Percentiles rank a stretch among this genome's conserved stretches.
Conservation (phyloP, 345 rosid species). For the Pugionium dolabratum region DNA sequence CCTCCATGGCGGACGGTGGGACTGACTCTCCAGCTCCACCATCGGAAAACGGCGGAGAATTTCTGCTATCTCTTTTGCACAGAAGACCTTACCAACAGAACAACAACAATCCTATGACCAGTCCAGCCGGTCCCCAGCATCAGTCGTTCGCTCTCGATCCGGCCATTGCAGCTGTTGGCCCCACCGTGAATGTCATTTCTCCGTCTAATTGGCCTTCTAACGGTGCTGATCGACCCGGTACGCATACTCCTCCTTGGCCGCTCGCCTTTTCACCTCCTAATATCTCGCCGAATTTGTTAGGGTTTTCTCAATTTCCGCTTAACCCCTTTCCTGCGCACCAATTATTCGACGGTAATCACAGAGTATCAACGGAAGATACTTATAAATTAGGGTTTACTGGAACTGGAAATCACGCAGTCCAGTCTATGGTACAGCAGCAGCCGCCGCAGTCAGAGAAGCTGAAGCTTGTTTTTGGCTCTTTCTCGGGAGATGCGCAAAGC, state of each 20-base stretch:
- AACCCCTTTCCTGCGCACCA: slow-evolving; percentile 39
- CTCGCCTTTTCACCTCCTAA: slow-evolving; percentile 45
- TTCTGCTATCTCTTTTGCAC: slow-evolving; percentile 72
- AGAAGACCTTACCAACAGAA: slow-evolving; percentile 44
- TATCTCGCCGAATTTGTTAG: slow-evolving; percentile 48
- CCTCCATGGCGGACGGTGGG: slow-evolving; percentile 60
- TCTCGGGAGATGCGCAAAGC: slow-evolving; percentile 48
- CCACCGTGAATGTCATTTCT: slow-evolving; percentile 41
- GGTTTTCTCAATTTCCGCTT: slow-evolving; percentile 52
- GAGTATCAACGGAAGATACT: slow-evolving; percentile 46
- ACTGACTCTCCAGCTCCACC: slow-evolving; percentile 52
- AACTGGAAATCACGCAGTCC: slow-evolving; percentile 30
- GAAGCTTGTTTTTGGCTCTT: slow-evolving; percentile 63
- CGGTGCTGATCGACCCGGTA: slow-evolving; percentile 45
- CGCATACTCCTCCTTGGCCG: slow-evolving; percentile 46
- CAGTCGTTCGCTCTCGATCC: slow-evolving; percentile 57
- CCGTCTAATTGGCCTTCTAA: slow-evolving; percentile 46
- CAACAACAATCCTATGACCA: slow-evolving; percentile 31
- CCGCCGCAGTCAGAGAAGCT: slow-evolving; percentile 37
- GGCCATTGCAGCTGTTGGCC: slow-evolving; percentile 85
- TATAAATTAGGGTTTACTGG: slow-evolving; percentile 53
- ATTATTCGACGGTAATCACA: slow-evolving; percentile 42
- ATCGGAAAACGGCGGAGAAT: slow-evolving; percentile 67
- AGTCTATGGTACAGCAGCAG: slow-evolving; percentile 40
- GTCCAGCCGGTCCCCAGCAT: slow-evolving; percentile 28